A percentile compares a stretch with the other conserved stretches of the same genome.
Evolutionary conservation across 345 rosid genomes (phyloP).

Genomic region (Sapria himalayana): DNA sequence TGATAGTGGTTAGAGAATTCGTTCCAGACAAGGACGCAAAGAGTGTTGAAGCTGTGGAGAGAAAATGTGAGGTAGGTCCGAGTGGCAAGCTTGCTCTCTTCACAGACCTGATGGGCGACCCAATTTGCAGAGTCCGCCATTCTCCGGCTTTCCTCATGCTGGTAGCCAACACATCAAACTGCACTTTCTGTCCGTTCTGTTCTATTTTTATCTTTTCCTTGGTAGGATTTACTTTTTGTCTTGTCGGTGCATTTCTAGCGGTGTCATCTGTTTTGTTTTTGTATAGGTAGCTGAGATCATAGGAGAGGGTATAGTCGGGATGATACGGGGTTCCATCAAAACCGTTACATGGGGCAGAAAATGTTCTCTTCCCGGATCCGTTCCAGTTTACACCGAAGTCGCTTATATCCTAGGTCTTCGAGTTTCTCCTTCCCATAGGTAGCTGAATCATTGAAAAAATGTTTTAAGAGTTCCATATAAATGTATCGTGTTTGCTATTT

Average conservation of each 20-base stretch:
- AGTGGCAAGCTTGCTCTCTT: conserved; percentile 51
- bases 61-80: conserved; percentile 80
- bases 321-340: conserved; percentile 84
- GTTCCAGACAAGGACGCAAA: conserved; percentile 33
- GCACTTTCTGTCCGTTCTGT: neutral
- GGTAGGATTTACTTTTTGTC: neutral
- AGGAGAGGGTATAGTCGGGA: conserved; percentile 51
- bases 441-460: too few relatives aligned
- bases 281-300: conserved; percentile 71
- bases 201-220: neutral
- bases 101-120: conserved; percentile 97
- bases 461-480: too few relatives aligned
- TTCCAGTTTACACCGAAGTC: conserved; percentile 51
- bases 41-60: conserved; percentile 57
- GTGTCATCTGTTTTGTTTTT: conserved; percentile 1
- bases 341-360: conserved; percentile 72
- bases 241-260: neutral
- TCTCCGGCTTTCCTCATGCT: conserved; percentile 93
- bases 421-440: conserved; percentile 80
- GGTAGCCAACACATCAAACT: conserved; percentile 21
- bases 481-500: too few relatives aligned
- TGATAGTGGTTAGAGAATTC: conserved; percentile 46
- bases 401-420: conserved; percentile 88
- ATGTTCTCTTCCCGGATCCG: conserved; percentile 9
- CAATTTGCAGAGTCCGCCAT: conserved; percentile 93